Conservation (phyloP, 352 stramenopile species). For the Phytophthora vignae region DNA sequence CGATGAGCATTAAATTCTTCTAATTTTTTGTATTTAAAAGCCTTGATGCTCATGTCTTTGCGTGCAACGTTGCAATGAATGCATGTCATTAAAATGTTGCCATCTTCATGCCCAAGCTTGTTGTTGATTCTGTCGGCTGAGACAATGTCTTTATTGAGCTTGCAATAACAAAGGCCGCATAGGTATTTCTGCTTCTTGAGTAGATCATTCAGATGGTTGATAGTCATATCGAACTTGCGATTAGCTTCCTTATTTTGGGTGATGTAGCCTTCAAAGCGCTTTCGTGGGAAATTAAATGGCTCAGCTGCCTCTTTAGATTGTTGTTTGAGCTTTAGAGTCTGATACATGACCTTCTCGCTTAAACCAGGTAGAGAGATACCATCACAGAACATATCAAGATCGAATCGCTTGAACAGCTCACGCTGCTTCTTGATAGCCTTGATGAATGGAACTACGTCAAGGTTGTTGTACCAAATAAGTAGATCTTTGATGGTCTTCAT, state of each 20-base stretch:
- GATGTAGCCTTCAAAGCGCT: background rate
- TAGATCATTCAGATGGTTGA: background rate
- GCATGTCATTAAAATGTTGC: constrained; percentile 25
- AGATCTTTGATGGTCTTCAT: constrained; percentile 35
- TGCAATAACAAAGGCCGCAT: background rate
- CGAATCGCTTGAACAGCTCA: constrained; percentile 20
- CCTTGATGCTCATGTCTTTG: constrained; percentile 14
- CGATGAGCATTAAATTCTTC: constrained; percentile 18
- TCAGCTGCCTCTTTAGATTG: background rate
- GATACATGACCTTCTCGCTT: constrained; percentile 10
- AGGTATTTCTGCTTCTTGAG: background rate
- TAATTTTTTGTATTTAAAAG: constrained; percentile 26
- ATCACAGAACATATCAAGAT: constrained; percentile 33
- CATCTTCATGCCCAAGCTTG: background rate
- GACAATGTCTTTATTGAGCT: background rate
- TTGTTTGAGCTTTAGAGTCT: background rate
- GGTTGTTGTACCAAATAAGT: constrained; percentile 42
- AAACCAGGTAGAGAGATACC: constrained; percentile 17
- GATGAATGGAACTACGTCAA: constrained; percentile 33
- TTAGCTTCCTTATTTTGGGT: background rate
- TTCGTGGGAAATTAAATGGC: background rate
- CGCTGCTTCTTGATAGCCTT: constrained; percentile 3
- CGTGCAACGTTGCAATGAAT: constrained; percentile 14
- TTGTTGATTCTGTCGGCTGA: background rate
- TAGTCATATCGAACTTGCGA: background rate